Conservation (phyloP, 2,329 filamentous ascomycete species). For the Amauroascus verrucosus region DNA sequence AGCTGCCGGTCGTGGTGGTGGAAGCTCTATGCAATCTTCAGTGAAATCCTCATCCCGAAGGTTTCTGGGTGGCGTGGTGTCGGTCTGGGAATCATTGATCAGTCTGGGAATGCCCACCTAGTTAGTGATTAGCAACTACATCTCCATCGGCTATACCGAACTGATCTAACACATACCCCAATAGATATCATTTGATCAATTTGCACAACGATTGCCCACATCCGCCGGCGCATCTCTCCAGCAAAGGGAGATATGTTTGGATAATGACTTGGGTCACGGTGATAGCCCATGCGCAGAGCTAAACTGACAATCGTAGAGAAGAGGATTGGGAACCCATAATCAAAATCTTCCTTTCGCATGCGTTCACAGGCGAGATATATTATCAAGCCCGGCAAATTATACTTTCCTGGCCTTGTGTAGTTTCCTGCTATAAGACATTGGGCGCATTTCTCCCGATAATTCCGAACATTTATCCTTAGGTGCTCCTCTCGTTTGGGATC, state of each 20-base stretch:
- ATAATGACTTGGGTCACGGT: constrained; percentile 33
- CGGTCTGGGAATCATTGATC: constrained; percentile 30
- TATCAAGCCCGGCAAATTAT: constrained; percentile 23
- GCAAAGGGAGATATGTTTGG: constrained; percentile 27
- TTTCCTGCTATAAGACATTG: constrained; percentile 24
- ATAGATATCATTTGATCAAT: constrained; percentile 32
- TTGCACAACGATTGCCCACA: constrained; percentile 28
- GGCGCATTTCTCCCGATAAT: constrained; percentile 16
- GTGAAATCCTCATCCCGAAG: constrained; percentile 34
- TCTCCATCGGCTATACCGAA: no score
- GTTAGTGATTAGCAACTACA: background rate
- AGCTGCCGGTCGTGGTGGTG: constrained; percentile 22
- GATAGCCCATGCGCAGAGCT: constrained; percentile 34
- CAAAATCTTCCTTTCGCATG: constrained; percentile 19
- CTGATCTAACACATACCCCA: constrained; percentile 19
- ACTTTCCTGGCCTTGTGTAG: constrained; percentile 23
- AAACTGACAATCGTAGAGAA: constrained; percentile 24
- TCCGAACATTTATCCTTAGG: background rate
- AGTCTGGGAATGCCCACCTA: constrained; percentile 30
- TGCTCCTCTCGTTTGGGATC: background rate
- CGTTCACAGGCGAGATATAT: constrained; percentile 19
- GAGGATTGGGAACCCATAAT: constrained; percentile 22
- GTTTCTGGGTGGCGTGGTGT: constrained; percentile 33
- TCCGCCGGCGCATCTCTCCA: constrained; percentile 30
- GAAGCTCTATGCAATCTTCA: constrained; percentile 25